These are phyloP conservation scores for Biscutella auriculata DNA, from an alignment of 441 rosid species.

Conservation along the genomic window DNA sequence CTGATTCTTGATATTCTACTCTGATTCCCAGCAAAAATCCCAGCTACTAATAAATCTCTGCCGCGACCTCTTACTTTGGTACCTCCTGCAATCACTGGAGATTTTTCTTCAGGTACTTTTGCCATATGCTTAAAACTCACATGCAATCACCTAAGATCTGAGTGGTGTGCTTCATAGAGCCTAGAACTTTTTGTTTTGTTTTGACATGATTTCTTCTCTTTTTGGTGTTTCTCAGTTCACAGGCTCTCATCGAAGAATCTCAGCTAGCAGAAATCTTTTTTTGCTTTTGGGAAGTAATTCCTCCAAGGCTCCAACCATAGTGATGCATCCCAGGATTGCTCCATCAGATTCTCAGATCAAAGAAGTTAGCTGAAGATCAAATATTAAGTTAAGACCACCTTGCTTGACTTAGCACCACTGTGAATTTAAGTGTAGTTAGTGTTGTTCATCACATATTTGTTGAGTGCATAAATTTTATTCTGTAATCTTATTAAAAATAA, in stretches of 20 bases:
- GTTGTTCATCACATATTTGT: not conserved
- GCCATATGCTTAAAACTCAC: not conserved
- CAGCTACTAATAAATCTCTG: not conserved
- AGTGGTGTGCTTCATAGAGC: not conserved
- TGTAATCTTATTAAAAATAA: not conserved
- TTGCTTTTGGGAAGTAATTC: too few relatives aligned
- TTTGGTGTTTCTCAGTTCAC: not conserved
- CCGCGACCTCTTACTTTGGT: not conserved
- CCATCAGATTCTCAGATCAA: not conserved
- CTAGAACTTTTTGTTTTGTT: not conserved
- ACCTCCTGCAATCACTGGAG: too few relatives aligned
- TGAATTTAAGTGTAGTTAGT: not conserved
- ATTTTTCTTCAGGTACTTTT: not conserved
- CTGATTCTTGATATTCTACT: not conserved
- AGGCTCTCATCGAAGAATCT: too few relatives aligned
- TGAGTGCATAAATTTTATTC: not conserved
- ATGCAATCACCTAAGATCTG: not conserved
- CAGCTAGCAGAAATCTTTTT: too few relatives aligned
- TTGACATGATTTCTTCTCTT: not conserved
- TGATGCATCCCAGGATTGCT: not conserved
- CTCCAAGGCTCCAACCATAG: not conserved
- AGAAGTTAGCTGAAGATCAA: not conserved
- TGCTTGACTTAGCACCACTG: not conserved
- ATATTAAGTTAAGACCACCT: not conserved
- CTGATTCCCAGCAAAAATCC: not conserved